Base-by-base conservation (phyloP, 345 rosid species). In the Mallotus nudiflorus region DNA sequence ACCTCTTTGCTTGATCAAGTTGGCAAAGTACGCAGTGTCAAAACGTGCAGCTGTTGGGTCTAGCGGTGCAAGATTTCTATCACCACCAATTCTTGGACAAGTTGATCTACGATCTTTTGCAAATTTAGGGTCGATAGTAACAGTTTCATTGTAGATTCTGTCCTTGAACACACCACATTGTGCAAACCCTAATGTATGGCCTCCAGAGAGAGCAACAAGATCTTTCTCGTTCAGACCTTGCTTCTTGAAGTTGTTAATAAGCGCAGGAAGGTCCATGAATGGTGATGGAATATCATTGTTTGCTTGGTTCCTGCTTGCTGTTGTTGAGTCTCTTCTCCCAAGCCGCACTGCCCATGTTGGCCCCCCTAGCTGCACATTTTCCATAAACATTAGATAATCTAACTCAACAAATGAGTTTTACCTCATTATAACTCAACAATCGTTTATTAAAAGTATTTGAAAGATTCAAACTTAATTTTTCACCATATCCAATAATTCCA, bases 291-390 rank as follows among this genome's bases (percentile, higher is more conserved):
- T 49, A 75, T 80, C 68, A 0, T 0, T 3, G 52, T 79, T 27
- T 2, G 87, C 86, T 0, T 65, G 16, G 0, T 80, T 51, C 7
- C 57, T 61, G 67, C 71, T 87, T 50, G 90, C 88, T 0, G 83
- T 84, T 29, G 84, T 76, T 3, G 94, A 84, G 70, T 85, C 94
- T 82, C 87, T 85, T 53, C 94, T 85, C 3, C 94, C 91, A 15
- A 89, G 53, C 13, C n/a, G 72, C 42, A 87, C 91, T 0, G 65
- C 40, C 94, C 94, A 89, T 19, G 73, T 74, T 2, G 84, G 77
- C 10, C 91, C 88, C 0, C 88, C 84, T 29, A 84, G 62, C 88
- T 87, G 77, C 71, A 84, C 82, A 0, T 80, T 16, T 57, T n/a
- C n/a, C n/a, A n/a, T n/a, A n/a, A n/a, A n/a, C n/a, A n/a, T n/a